A percentile compares a stretch with the other conserved stretches of the same genome.
These are phyloP conservation scores for Monilinia laxa DNA, from an alignment of 2,329 filamentous ascomycete genomes.

Conservation along the genomic window DNA sequence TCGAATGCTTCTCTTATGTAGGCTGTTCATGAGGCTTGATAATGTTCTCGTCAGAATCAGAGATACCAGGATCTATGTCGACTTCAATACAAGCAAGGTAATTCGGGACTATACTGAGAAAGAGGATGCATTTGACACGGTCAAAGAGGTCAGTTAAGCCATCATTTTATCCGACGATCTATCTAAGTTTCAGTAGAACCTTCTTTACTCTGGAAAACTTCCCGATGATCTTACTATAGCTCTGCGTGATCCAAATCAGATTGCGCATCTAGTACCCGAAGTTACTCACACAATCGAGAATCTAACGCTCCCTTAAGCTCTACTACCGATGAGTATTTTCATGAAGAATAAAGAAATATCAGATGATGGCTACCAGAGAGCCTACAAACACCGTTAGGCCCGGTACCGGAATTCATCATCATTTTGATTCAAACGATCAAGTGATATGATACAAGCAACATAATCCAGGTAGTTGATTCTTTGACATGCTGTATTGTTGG, in stretches of 20 bases:
- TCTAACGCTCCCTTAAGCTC: conserved; percentile 32
- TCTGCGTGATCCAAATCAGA: conserved; percentile 75
- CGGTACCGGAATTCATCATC: not conserved
- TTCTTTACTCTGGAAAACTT: conserved; percentile 50
- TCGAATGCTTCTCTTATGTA: conserved; percentile 77
- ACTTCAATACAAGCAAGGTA: conserved; percentile 76
- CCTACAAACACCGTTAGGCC: not conserved
- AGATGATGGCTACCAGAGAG: not conserved
- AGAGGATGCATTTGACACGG: conserved; percentile 75
- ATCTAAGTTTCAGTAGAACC: conserved; percentile 43
- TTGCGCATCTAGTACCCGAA: conserved; percentile 67
- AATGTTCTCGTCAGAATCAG: conserved; percentile 83
- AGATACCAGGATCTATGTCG: conserved; percentile 89
- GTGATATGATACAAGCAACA: not conserved
- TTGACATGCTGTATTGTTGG: not conserved
- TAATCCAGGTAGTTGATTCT: not conserved
- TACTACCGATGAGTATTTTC: not conserved
- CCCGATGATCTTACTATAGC: conserved; percentile 74
- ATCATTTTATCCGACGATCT: not conserved
- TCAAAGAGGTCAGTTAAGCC: conserved; percentile 61
- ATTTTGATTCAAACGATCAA: not conserved
- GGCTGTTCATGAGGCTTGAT: conserved; percentile 92
- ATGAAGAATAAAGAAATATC: not conserved
- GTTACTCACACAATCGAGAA: conserved; percentile 67
- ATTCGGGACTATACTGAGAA: conserved; percentile 88